Percentiles rank a stretch among this genome's conserved stretches.
Evolutionary conservation across 106 monocot species (phyloP).

Genomic region (Dioscorea alata): DNA sequence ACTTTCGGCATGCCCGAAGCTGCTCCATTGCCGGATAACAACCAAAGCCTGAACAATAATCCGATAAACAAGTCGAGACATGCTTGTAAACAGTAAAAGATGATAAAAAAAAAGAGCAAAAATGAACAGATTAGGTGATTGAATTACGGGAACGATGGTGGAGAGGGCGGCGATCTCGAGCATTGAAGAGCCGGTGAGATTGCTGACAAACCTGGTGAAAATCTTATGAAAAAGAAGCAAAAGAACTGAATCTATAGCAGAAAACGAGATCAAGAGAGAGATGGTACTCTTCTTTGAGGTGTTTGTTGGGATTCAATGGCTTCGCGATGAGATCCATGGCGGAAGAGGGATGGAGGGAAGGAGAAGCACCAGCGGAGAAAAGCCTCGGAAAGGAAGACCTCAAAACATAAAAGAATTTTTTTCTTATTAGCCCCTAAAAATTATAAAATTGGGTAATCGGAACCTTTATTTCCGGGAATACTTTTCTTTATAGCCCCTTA

Average conservation of each 20-base stretch:
- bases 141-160: constrained; percentile 59
- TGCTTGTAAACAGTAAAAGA: neutral
- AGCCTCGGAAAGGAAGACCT: too few species aligned
- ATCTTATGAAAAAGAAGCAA: neutral
- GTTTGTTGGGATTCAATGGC: constrained; percentile 41
- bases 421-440: too few species aligned
- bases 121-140: neutral
- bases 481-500: too few species aligned
- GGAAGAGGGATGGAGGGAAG: neutral
- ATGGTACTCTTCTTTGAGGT: constrained; percentile 63
- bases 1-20: constrained; percentile 14
- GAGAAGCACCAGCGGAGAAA: neutral
- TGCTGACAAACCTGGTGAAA: constrained; percentile 82
- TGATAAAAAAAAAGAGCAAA: neutral
- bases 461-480: too few species aligned
- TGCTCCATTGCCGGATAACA: constrained; percentile 60
- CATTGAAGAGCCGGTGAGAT: constrained; percentile 85
- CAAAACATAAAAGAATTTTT: too few species aligned
- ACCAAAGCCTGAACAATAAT: constrained; percentile 44
- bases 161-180: constrained; percentile 83
- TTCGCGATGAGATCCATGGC: neutral
- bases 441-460: too few species aligned
- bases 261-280: neutral
- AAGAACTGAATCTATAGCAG: neutral
- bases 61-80: neutral